Evolutionary conservation across 352 stramenopile genomes (phyloP), one percentile per base, ranked within the genome.

Genomic region (Globisporangium camurandrum): DNA sequence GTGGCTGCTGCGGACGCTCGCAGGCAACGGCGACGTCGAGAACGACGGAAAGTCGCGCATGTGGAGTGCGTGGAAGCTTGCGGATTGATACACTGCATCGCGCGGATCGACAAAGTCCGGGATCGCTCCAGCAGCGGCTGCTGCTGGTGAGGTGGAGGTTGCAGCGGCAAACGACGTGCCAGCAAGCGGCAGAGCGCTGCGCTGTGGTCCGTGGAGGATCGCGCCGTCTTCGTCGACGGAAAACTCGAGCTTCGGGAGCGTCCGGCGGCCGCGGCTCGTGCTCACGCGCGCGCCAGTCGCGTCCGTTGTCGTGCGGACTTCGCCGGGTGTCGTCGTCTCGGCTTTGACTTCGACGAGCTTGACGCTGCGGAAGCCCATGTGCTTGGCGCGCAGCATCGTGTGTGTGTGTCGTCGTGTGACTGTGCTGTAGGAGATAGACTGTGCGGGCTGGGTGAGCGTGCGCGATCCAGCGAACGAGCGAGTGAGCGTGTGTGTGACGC

Each of bases 331-430:
- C 49, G 78, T 93, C 16, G 81, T 93, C 65, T 93, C 81, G 14
- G 81, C 81, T 62, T 93, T 93, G n/a, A 93, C 72, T 45, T 93
- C 78, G 24, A 93, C 81, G 57, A 74, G 71, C 39, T 71, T 71
- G 51, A 89, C 75, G 55, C 67, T 87, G 56, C 84, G 85, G 59
- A 92, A 89, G 24, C 79, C 76, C 70, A 90, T 88, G 64, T 83
- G 63, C 67, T 88, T 90, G n/a, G 65, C 72, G 26, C 75, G 73
- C 44, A 85, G 48, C 78, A 90, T 89, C 9, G 3, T 39, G 5
- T 37, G 27, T 55, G 8, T n/a, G 46, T 23, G 33, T 44, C 22
- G 10, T 12, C 14, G 36, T 41, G 36, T 41, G 9, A n/a, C n/a
- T n/a, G n/a, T n/a, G n/a, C n/a, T n/a, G n/a, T n/a, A n/a, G n/a